Evolutionary conservation across 257 asterid genomes (phyloP).

Genomic region (Leptodermis oblonga): DNA sequence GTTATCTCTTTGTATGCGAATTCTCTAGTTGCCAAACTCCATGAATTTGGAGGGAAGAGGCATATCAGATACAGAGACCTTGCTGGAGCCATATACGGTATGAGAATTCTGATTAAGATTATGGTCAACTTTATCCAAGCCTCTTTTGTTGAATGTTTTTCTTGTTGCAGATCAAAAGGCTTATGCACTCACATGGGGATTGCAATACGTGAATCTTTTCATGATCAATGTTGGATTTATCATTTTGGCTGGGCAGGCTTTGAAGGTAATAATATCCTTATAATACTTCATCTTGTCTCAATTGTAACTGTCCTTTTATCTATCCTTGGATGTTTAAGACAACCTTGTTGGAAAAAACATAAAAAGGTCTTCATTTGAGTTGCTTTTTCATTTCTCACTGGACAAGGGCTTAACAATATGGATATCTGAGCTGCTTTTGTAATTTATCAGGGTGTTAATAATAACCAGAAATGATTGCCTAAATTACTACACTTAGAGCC

Average conservation of each 20-base stretch:
- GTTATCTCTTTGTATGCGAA: slow-evolving; percentile 72
- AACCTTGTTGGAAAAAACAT: not conserved
- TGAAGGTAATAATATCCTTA: slow-evolving; percentile 56
- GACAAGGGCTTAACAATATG: not conserved
- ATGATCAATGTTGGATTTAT: slow-evolving; percentile 84
- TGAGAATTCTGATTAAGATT: slow-evolving; percentile 10
- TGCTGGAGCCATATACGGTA: slow-evolving; percentile 88
- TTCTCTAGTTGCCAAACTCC: slow-evolving; percentile 83
- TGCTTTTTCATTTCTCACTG: not conserved
- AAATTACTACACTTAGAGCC: not conserved
- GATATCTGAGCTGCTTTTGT: not conserved
- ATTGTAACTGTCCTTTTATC: not conserved
- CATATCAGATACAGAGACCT: slow-evolving; percentile 98
- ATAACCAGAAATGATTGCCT: not conserved
- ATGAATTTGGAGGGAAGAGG: slow-evolving; percentile 85
- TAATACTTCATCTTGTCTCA: not conserved
- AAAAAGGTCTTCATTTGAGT: not conserved
- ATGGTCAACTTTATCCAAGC: slow-evolving; percentile 6
- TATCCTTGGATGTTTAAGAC: not conserved
- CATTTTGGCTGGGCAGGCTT: slow-evolving; percentile 81
- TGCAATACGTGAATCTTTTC: slow-evolving; percentile 85
- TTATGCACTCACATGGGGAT: slow-evolving; percentile 74
- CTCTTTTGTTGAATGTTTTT: slow-evolving; percentile 8
- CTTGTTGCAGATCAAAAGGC: slow-evolving; percentile 57
- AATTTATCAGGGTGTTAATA: not conserved